These are phyloP conservation scores for Rhizopogon vesiculosus DNA, from an alignment of 768 basidiomycete species.

Conservation along the genomic window DNA sequence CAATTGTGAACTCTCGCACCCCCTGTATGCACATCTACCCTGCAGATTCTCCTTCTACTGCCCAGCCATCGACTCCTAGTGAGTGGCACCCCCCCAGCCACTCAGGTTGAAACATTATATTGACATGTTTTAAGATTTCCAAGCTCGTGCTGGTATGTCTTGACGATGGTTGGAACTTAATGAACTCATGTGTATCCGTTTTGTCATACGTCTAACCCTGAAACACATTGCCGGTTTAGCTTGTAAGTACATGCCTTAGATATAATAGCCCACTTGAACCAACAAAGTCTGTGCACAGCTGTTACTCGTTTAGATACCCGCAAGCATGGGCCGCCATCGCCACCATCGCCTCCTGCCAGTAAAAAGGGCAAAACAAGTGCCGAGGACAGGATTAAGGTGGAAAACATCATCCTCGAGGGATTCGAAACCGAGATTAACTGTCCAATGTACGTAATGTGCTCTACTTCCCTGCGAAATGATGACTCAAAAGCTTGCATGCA, in stretches of 20 bases:
- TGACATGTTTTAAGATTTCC: not conserved
- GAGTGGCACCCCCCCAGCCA: not conserved
- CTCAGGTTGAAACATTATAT: not conserved
- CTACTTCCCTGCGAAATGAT: slow-evolving; percentile 1
- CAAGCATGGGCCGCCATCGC: slow-evolving; percentile 3
- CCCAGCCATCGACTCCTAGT: not conserved
- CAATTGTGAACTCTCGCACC: not conserved
- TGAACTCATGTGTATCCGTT: not conserved
- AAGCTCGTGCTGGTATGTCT: not conserved
- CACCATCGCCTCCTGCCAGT: slow-evolving; percentile 9
- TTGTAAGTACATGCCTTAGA: not conserved
- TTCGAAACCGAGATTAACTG: slow-evolving; percentile 66
- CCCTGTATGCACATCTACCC: not conserved
- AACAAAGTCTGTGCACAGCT: not conserved
- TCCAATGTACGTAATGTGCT: slow-evolving; percentile 53
- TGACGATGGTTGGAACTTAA: not conserved
- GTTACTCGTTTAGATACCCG: not conserved
- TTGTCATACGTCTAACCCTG: not conserved
- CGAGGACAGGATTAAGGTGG: slow-evolving; percentile 1
- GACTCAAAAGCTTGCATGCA: slow-evolving; percentile 18
- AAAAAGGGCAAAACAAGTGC: slow-evolving; percentile 45
- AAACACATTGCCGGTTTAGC: not conserved
- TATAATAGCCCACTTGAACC: not conserved
- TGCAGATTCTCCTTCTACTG: not conserved
- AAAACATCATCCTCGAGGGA: slow-evolving; percentile 31